Evolutionary conservation across 139 green algal species (phyloP).

Genomic region (Chlorella ohadii): DNA sequence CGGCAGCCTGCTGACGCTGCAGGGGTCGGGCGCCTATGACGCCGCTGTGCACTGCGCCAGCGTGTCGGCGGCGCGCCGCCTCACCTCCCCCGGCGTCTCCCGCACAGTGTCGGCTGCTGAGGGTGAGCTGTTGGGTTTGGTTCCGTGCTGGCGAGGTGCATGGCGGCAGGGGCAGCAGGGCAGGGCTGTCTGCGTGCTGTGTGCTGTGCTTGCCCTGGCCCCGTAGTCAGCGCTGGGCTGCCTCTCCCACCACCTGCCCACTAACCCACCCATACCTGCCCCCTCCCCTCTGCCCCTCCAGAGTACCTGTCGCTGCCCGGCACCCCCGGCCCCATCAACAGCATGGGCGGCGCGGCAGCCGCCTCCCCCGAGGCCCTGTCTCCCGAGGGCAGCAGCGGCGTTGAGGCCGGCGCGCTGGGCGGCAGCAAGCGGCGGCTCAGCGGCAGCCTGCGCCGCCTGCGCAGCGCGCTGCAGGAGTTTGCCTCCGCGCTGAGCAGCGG

Average conservation of each 20-base stretch:
- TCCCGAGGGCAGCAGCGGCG: background rate
- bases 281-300: background rate
- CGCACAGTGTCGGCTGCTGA: constrained; percentile 16
- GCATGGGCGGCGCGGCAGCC: constrained; percentile 2
- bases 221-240: too few relatives aligned
- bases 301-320: constrained; percentile 9
- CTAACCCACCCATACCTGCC: background rate
- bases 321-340: background rate
- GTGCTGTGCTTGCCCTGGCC: too few relatives aligned
- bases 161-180: too few relatives aligned
- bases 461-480: constrained; percentile 34
- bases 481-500: background rate
- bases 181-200: background rate
- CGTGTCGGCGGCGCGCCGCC: constrained; percentile 82
- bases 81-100: constrained; percentile 32
- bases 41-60: constrained; percentile 91
- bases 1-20: constrained; percentile 82
- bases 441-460: constrained; percentile 25
- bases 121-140: background rate
- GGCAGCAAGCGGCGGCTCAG: constrained; percentile 22
- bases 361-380: constrained; percentile 4
- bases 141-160: too few relatives aligned
- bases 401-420: background rate
- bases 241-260: background rate
- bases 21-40: constrained; percentile 88